Base-by-base conservation (phyloP, 768 basidiomycete genomes). In the Piloderma croceum region DNA sequence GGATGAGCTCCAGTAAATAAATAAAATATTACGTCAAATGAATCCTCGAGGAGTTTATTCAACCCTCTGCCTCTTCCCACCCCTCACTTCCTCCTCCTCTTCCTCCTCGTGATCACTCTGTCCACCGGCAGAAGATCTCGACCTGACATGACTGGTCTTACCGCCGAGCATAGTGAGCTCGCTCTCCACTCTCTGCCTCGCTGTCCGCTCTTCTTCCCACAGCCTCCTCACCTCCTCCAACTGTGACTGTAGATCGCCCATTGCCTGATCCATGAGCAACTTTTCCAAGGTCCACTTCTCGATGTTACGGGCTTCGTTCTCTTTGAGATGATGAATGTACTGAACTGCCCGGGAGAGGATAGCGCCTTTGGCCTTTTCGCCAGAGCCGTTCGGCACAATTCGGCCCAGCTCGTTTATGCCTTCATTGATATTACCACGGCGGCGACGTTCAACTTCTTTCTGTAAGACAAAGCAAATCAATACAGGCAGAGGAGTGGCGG, bases 381-480 rank as follows among this genome's bases (percentile, higher is more conserved):
- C 87, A 0, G 84, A 81, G 20, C 82, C 86, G 49, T 82, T 86
- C 3, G 93, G 93, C 7, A 97, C 83, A 50, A 93, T 87, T 1
- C 82, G 77, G 0, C 86, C 84, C 12, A 98, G 81, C 51, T 88
- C 85, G 54, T 87, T 90, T 67, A 99, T 96, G 0, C 93, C 93
- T 47, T 93, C 87, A 63, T 94, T 96, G 65, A 99, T 97, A 50
- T 91, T 91, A 13, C 92, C 92, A 34, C 94, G 74, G 39, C 94
- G 83, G 25, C 90, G 79, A 39, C 94, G 85, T 61, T 99, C 94
- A 10, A 98, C 92, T 67, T 97, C 92, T 89, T 97, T 97, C 93
- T 97, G 66, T 38, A 48, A 38, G 11, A 5, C 22, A 19, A n/a
- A 24, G 21, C 44, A 17, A 27, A 38, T 12, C 18, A 29, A 38